Evolutionary conservation across 2,329 filamentous ascomycete species (phyloP), one percentile per base, ranked within the genome.

Genomic region (Boeremia exigua): DNA sequence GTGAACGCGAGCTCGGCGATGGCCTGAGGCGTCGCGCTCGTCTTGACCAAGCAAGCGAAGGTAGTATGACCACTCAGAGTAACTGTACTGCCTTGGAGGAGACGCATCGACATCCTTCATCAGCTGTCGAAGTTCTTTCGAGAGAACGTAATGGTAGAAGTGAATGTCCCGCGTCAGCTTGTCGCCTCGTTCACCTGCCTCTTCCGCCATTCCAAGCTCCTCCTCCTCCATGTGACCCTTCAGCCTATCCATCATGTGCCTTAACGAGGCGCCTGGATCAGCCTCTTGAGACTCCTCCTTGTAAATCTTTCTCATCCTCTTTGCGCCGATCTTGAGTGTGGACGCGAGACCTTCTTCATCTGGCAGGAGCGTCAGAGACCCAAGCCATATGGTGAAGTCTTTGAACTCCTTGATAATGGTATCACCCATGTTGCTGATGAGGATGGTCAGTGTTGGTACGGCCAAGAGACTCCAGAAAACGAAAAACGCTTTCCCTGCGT

Each of bases 391-490:
- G 0, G 82, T 84, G n/a, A 81, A 54, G 43, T 86, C 81, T 19
- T 80, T 79, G 68, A 86, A 79, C 8, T 74, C 73, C 56, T 82
- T 82, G 56, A 86, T 80, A 9, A 84, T 79, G 0, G 82, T 84
- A 54, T 82, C 80, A 12, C 81, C 80, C 80, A 84, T 82, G 55
- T 83, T 80, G 51, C 75, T 80, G 61, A 82, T 84, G 30, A 83
- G 73, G 23, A 83, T 81, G 0, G 83, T 84, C 40, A 85, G 73
- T 0, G 81, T 81, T 0, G 83, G 82, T 0, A 85, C 77, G 0
- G 82, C 82, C 8, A 85, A 71, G 5, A 85, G 66, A 12, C 80
- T 81, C 83, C 83, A 85, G 56, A 85, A 79, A 1, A 85, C 81
- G 62, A 84, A 85, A 61, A 85, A 84, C 1, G 81, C 76, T 61